Evolutionary conservation across 2,329 filamentous ascomycete species (phyloP).

Genomic region (Keithomyces neogunnii): DNA sequence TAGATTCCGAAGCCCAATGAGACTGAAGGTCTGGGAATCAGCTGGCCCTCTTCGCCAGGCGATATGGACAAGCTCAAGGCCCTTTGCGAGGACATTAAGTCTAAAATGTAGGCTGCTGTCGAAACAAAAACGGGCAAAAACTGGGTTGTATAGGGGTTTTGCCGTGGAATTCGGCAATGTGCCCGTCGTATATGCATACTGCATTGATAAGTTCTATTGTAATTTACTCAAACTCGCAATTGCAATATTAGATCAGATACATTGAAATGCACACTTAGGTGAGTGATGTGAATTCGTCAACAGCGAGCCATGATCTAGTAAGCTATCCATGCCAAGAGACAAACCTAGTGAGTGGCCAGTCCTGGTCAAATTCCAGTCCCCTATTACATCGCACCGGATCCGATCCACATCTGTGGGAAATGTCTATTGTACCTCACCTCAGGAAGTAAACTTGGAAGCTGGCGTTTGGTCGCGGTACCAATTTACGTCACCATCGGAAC

Average conservation of each 20-base stretch:
- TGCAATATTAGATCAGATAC: no score
- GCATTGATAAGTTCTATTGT: no score
- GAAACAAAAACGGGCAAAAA: background rate
- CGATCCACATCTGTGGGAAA: no score
- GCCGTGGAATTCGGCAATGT: background rate
- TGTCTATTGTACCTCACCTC: background rate
- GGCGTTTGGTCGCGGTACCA: slow-evolving; percentile 48
- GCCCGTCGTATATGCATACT: background rate
- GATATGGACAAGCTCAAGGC: slow-evolving; percentile 81
- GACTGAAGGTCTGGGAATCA: slow-evolving; percentile 67
- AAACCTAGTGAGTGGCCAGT: no score
- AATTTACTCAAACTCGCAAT: no score
- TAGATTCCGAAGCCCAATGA: slow-evolving; percentile 91
- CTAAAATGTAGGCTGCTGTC: slow-evolving; percentile 60
- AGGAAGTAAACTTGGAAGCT: background rate
- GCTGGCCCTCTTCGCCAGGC: slow-evolving; percentile 66
- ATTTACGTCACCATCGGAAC: slow-evolving; percentile 56
- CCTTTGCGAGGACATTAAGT: slow-evolving; percentile 74
- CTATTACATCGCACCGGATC: no score
- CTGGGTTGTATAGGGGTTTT: background rate
- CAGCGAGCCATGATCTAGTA: no score
- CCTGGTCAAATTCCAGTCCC: no score
- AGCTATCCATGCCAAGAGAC: no score
- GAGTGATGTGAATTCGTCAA: no score
- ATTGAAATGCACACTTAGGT: no score